A percentile compares a stretch with the other conserved stretches of the same genome.
These are phyloP conservation scores for Dicorynia guianensis DNA, from an alignment of 306 rosid species.

Conservation along the genomic window DNA sequence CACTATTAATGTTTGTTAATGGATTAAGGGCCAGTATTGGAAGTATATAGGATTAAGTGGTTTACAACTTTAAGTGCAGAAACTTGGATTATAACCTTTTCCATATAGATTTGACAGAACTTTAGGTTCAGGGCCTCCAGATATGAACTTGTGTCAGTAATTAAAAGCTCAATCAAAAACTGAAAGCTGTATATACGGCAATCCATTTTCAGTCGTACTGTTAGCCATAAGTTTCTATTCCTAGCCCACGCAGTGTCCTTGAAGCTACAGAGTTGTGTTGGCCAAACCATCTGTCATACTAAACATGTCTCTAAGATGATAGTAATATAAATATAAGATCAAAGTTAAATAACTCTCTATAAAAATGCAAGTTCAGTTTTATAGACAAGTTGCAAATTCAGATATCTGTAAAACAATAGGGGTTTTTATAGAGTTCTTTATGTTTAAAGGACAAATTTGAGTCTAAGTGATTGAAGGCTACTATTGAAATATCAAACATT, in stretches of 20 bases:
- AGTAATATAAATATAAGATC: not conserved
- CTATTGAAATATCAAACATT: slow-evolving; percentile 17
- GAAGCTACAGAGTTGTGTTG: not conserved
- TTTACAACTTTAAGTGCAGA: not conserved
- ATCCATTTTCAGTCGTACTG: not conserved
- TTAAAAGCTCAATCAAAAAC: not conserved
- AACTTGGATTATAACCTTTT: not conserved
- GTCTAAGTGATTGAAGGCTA: slow-evolving; percentile 8
- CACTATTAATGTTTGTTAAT: slow-evolving; percentile 19
- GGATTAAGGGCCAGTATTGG: not conserved
- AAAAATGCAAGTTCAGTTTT: no score
- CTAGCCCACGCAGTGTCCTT: not conserved
- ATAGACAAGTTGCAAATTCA: no score
- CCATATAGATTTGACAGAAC: not conserved
- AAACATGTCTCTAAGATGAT: not conserved
- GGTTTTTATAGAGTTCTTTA: not conserved
- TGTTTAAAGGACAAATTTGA: not conserved
- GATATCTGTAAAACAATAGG: no score
- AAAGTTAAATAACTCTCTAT: no score
- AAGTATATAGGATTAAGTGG: not conserved
- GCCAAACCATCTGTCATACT: not conserved
- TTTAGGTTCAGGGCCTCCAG: not conserved
- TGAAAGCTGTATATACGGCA: not conserved
- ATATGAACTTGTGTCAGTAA: not conserved
- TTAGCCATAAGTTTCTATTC: not conserved